Evolutionary conservation across 345 rosid genomes (phyloP).

Genomic region (Lepidium sativum): DNA sequence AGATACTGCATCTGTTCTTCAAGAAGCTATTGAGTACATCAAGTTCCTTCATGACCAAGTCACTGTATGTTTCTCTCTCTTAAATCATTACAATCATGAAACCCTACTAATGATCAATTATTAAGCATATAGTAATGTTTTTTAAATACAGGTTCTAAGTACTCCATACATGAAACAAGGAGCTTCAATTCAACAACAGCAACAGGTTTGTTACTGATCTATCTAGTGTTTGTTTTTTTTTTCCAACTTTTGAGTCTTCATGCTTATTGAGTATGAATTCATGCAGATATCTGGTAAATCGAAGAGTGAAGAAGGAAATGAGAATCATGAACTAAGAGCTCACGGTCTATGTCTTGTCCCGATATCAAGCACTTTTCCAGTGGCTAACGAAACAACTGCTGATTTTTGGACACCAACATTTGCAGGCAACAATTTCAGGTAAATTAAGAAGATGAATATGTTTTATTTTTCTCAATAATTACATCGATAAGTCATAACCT

Average conservation of each 20-base stretch:
- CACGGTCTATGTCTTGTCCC: constrained; percentile 86
- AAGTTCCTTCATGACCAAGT: constrained; percentile 87
- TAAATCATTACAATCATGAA: background rate
- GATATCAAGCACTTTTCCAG: constrained; percentile 67
- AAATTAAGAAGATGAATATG: background rate
- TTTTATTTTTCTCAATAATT: no score
- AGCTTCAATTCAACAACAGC: constrained; percentile 48
- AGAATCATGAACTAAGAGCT: constrained; percentile 52
- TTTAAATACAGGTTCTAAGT: constrained; percentile 52
- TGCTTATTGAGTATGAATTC: background rate
- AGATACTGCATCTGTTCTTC: constrained; percentile 98
- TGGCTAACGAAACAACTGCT: constrained; percentile 63
- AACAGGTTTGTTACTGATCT: constrained; percentile 44
- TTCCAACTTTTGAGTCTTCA: background rate
- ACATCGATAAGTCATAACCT: no score
- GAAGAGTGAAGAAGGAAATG: constrained; percentile 30
- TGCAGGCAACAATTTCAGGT: constrained; percentile 49
- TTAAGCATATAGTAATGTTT: background rate
- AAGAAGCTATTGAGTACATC: constrained; percentile 89
- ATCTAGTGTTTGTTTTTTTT: background rate
- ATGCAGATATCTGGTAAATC: constrained; percentile 13
- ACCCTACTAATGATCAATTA: background rate
- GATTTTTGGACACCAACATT: constrained; percentile 93
- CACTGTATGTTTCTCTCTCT: constrained; percentile 37
- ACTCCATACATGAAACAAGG: constrained; percentile 82